Evolutionary conservation across 139 green algal species (phyloP).

Genomic region (Chlorella sorokiniana): DNA sequence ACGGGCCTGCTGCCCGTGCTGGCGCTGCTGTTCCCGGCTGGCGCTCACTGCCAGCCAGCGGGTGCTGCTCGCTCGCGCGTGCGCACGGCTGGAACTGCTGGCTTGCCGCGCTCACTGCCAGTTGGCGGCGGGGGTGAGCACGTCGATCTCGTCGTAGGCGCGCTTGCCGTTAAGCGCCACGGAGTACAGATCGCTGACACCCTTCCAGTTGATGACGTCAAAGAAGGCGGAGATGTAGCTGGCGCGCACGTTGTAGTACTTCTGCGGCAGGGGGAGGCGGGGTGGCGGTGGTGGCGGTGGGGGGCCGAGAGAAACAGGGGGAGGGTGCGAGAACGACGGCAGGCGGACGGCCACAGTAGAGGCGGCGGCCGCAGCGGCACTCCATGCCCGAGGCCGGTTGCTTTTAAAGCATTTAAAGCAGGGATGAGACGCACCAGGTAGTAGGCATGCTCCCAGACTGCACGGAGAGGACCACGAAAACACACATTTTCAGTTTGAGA

Average conservation of each 20-base stretch:
- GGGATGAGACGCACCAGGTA: background rate
- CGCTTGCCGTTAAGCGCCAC: constrained; percentile 21
- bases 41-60: too few relatives aligned
- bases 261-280: constrained; percentile 2
- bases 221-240: constrained; percentile 82
- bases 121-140: background rate
- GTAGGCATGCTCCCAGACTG: constrained; percentile 15
- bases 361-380: background rate
- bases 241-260: constrained; percentile 78
- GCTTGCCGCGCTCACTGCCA: background rate
- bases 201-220: constrained; percentile 71
- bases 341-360: background rate
- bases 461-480: background rate
- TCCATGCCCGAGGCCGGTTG: background rate
- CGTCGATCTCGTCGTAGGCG: background rate
- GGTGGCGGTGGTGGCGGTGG: background rate
- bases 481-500: background rate
- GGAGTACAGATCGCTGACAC: constrained; percentile 40
- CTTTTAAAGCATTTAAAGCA: background rate
- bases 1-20: too few relatives aligned
- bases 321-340: background rate
- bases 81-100: too few relatives aligned
- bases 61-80: too few relatives aligned
- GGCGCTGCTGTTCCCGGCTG: too few relatives aligned
- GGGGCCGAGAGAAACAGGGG: background rate